These are phyloP conservation scores for Elaphomyces granulatus DNA, from an alignment of 495 filamentous ascomycete species.

Conservation along the genomic window DNA sequence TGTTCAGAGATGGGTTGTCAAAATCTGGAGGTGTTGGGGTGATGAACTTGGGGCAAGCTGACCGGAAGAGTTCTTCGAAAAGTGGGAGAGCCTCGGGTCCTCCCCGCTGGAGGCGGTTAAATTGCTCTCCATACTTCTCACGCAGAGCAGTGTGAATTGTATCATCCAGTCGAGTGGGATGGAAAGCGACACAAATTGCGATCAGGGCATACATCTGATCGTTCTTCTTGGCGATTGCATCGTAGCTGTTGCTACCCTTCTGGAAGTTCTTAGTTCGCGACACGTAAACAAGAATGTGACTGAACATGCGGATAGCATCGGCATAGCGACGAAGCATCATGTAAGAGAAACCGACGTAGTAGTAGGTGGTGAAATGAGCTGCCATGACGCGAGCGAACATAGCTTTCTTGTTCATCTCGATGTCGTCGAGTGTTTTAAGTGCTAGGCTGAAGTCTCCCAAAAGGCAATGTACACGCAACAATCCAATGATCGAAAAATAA, in stretches of 20 bases:
- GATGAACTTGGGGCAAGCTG: constrained; percentile 98
- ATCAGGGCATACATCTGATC: constrained; percentile 99
- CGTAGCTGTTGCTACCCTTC: constrained; percentile 87
- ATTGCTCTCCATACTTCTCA: constrained; percentile 98
- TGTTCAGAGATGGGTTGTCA: constrained; percentile 81
- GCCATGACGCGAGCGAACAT: constrained; percentile 99
- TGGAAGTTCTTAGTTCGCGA: constrained; percentile 99
- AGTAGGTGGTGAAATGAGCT: constrained; percentile 98
- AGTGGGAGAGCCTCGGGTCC: constrained; percentile 88
- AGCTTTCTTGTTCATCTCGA: constrained; percentile 99
- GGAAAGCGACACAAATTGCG: constrained; percentile 95
- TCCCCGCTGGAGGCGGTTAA: constrained; percentile 85
- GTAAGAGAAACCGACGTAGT: constrained; percentile 99
- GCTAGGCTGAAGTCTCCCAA: constrained; percentile 96
- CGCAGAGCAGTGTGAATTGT: constrained; percentile 96
- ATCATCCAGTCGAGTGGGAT: constrained; percentile 91
- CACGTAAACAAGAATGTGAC: constrained; percentile 98
- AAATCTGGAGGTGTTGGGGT: constrained; percentile 94
- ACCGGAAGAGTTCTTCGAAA: constrained; percentile 92
- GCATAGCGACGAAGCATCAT: constrained; percentile 99
- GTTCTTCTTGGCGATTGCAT: constrained; percentile 98
- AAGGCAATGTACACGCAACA: constrained; percentile 90
- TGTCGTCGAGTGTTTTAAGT: constrained; percentile 96
- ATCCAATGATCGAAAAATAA: constrained; percentile 97
- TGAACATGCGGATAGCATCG: constrained; percentile 98